These are phyloP conservation scores for Lecanoromycetidae sp. DNA, from an alignment of 2,329 filamentous ascomycete species.

Conservation along the genomic window DNA sequence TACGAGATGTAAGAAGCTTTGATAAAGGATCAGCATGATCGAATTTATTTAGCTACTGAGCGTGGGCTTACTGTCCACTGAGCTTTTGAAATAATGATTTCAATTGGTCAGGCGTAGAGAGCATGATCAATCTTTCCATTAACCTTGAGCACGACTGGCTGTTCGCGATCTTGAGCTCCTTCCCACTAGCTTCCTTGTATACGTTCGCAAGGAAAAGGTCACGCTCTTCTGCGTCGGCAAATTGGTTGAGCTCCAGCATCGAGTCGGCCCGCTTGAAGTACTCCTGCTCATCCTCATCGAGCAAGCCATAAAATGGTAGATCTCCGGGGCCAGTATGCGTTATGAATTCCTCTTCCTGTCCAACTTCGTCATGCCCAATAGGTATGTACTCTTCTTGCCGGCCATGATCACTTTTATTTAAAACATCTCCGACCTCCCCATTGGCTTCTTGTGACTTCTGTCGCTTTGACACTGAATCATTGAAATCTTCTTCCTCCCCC, in stretches of 20 bases:
- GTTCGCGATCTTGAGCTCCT: conserved; percentile 90
- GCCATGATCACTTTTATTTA: conserved; percentile 16
- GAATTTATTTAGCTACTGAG: background rate
- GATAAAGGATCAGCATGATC: conserved; percentile 18
- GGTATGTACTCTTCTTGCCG: too few relatives aligned
- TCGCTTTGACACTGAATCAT: conserved; percentile 25
- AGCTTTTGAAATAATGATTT: conserved; percentile 81
- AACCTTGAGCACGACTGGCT: conserved; percentile 90
- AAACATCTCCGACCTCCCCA: conserved; percentile 13
- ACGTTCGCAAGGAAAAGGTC: conserved; percentile 65
- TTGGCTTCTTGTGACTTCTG: conserved; percentile 22
- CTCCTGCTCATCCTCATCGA: conserved; percentile 86
- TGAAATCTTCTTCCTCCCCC: conserved; percentile 29
- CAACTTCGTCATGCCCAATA: too few relatives aligned
- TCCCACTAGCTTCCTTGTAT: conserved; percentile 73
- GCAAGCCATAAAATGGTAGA: conserved; percentile 79
- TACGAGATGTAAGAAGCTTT: conserved; percentile 67
- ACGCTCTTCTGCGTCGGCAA: conserved; percentile 62
- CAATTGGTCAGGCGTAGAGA: conserved; percentile 67
- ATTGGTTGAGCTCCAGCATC: conserved; percentile 80
- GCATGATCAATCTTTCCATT: conserved; percentile 78
- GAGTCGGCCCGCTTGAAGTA: conserved; percentile 88
- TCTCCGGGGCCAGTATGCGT: conserved; percentile 30
- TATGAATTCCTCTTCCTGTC: background rate
- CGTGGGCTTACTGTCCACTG: conserved; percentile 50